phyloP scores from a whole-genome alignment of 2,329 filamentous ascomycete species.

The Chaetomiaceae sp. region DNA sequence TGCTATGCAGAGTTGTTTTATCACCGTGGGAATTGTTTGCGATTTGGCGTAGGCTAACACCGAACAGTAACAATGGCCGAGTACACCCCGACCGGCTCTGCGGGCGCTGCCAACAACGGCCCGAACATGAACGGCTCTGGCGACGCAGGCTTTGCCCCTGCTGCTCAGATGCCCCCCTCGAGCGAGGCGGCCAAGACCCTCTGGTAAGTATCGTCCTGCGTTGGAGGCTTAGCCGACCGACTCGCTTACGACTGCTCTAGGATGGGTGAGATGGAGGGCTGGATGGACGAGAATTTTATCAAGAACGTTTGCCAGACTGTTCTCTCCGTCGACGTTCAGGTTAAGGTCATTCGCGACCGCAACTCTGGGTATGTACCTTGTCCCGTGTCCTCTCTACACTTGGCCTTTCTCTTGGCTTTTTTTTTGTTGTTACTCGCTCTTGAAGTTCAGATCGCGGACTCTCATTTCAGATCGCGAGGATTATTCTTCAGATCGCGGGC shows the following conservation, averaged over 20 bases:
- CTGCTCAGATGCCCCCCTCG: conserved; percentile 20
- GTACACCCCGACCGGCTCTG: conserved; percentile 17
- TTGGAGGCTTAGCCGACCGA: no score
- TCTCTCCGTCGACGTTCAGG: conserved; percentile 90
- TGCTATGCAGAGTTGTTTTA: no score
- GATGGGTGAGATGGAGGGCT: conserved; percentile 99
- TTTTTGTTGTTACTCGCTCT: background rate
- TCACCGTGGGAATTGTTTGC: no score
- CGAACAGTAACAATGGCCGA: conserved; percentile 22
- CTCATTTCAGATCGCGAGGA: no score
- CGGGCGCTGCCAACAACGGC: conserved; percentile 20
- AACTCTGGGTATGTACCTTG: conserved; percentile 75
- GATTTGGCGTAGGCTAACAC: background rate
- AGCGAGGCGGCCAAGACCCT: conserved; percentile 52
- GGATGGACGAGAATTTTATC: conserved; percentile 99
- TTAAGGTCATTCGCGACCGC: conserved; percentile 99
- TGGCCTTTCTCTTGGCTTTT: background rate
- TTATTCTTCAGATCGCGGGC: background rate
- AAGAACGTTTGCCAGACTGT: conserved; percentile 84
- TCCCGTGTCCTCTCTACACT: background rate
- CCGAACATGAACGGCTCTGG: conserved; percentile 27
- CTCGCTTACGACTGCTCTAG: conserved; percentile 38
- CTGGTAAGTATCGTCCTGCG: conserved; percentile 38
- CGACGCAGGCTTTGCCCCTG: conserved; percentile 23
- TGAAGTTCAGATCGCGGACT: no score